Evolutionary conservation across 305 asterid genomes (phyloP).

Genomic region (Rubia peregrina): DNA sequence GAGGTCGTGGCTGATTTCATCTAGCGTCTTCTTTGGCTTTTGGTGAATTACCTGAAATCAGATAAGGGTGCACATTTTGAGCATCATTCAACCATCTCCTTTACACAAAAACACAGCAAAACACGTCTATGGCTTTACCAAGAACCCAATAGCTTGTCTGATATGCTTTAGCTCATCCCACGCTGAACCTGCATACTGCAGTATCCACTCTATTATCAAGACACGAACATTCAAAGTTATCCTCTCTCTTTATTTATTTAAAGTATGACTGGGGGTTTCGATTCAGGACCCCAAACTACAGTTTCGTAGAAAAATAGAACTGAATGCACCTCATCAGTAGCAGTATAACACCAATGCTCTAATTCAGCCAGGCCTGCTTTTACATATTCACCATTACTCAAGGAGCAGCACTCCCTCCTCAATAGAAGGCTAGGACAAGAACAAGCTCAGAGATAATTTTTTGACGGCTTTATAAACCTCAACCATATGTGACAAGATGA

Average conservation of each 20-base stretch:
- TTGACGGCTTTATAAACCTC: constrained; percentile 16
- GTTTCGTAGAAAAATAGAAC: neutral
- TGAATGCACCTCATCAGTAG: constrained; percentile 52
- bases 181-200: constrained; percentile 68
- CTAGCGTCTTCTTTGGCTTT: constrained; percentile 49
- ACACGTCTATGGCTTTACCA: constrained; percentile 26
- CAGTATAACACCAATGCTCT: constrained; percentile 53
- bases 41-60: constrained; percentile 46
- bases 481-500: constrained; percentile 13
- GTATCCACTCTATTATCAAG: constrained; percentile 20
- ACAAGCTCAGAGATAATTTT: constrained; percentile 6
- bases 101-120: neutral
- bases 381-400: constrained; percentile 65
- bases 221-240: neutral
- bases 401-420: constrained; percentile 64
- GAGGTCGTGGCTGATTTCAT: constrained; percentile 46
- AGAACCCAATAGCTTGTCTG: constrained; percentile 57
- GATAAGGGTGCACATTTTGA: constrained; percentile 7
- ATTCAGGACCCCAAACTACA: neutral
- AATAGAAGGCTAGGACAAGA: constrained; percentile 41
- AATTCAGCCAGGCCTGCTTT: constrained; percentile 61
- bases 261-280: neutral
- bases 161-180: constrained; percentile 64
- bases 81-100: neutral
- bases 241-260: neutral